These are phyloP conservation scores for Pythium apleroticum DNA, from an alignment of 352 stramenopile genomes.

Conservation along the genomic window DNA sequence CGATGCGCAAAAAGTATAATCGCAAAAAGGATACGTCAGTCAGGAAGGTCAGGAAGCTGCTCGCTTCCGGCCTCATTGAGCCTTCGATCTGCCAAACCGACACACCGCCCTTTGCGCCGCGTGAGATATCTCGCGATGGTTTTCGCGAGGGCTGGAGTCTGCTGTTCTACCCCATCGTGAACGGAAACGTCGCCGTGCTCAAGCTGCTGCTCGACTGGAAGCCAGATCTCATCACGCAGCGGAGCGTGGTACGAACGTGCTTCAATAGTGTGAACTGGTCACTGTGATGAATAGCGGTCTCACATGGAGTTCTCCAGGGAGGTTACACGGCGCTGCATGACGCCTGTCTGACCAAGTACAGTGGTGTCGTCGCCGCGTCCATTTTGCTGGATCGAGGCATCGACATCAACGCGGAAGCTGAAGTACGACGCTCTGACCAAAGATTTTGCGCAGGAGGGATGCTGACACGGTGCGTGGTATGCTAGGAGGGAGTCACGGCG, in stretches of 20 bases:
- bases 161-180: neutral
- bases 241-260: neutral
- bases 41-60: neutral
- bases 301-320: neutral
- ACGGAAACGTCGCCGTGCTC: neutral
- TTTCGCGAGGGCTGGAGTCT: neutral
- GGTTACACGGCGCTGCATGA: neutral
- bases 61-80: neutral
- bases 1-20: neutral
- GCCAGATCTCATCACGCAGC: neutral
- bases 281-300: neutral
- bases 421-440: neutral
- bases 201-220: neutral
- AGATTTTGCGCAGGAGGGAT: neutral
- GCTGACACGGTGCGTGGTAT: neutral
- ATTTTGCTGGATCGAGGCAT: neutral
- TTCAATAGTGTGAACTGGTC: neutral
- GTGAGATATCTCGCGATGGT: neutral
- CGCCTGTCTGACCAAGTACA: neutral
- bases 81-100: neutral
- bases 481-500: neutral
- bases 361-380: neutral
- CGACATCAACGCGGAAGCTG: neutral
- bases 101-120: too few species aligned
- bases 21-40: too few species aligned